Evolutionary conservation across 805 yeast species (phyloP).

Genomic region (Metschnikowia arizonensis): DNA sequence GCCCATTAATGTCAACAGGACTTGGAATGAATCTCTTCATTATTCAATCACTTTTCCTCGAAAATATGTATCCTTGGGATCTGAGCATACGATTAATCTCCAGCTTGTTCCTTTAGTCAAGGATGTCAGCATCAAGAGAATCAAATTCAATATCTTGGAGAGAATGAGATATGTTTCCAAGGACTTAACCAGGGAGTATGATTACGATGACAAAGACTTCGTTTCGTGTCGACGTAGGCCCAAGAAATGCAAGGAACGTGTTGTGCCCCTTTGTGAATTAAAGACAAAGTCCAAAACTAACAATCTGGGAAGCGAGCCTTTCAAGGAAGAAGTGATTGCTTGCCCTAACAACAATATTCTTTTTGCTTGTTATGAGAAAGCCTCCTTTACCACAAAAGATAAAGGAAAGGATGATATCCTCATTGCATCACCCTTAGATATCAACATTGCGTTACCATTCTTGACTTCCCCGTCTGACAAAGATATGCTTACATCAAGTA

Average conservation of each 20-base stretch:
- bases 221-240: conserved; percentile 5
- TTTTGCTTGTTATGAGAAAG: conserved; percentile 48
- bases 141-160: conserved; percentile 64
- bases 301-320: conserved; percentile 40
- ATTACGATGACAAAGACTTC: conserved; percentile 40
- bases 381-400: conserved; percentile 5
- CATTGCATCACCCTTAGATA: conserved; percentile 42
- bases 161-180: conserved; percentile 60
- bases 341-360: conserved; percentile 60
- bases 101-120: conserved; percentile 65
- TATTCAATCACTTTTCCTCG: conserved; percentile 70
- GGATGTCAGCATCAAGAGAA: conserved; percentile 56
- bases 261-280: conserved; percentile 58
- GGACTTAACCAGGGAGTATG: conserved; percentile 49
- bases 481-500: conserved; percentile 20
- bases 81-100: conserved; percentile 55
- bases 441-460: conserved; percentile 42
- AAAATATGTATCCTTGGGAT: conserved; percentile 63
- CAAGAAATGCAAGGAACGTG: conserved; percentile 40
- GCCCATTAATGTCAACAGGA: conserved; percentile 70
- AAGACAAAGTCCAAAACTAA: conserved; percentile 45
- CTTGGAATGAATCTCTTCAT: conserved; percentile 68
- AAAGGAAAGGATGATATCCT: conserved; percentile 16
- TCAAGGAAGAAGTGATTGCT: conserved; percentile 55
- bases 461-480: conserved; percentile 38